A percentile compares a stretch with the other conserved stretches of the same genome.
phyloP scores from a whole-genome alignment of 2,329 filamentous ascomycete genomes.

The Sporothrix luriei region DNA sequence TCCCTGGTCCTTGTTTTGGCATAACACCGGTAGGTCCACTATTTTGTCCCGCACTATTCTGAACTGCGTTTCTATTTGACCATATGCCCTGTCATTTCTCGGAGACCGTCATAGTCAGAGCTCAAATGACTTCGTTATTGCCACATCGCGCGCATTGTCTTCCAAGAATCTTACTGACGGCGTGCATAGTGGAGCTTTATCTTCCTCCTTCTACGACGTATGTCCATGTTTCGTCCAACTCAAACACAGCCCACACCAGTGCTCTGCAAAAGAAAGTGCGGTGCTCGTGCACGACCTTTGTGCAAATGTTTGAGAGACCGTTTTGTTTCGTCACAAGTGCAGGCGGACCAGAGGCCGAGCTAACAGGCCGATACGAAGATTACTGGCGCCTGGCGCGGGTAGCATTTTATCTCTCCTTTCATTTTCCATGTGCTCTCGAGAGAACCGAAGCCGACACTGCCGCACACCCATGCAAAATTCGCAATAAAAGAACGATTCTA shows the following conservation, averaged over 20 bases:
- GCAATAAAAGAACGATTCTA: background rate
- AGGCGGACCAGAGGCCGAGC: background rate
- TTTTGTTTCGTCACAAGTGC: background rate
- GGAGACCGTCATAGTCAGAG: background rate
- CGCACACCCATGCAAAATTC: background rate
- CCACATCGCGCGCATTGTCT: constrained; percentile 15
- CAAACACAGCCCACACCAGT: background rate
- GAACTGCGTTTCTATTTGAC: constrained; percentile 1
- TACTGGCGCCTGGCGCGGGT: constrained; percentile 30
- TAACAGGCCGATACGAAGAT: background rate
- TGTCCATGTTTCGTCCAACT: background rate
- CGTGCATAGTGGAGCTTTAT: constrained; percentile 26
- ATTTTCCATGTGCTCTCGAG: background rate
- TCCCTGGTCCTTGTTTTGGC: constrained; percentile 28
- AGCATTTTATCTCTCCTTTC: background rate
- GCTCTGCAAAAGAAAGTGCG: no score
- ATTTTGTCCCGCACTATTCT: constrained; percentile 8
- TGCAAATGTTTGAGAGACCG: background rate
- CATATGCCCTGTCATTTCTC: background rate
- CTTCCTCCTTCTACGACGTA: background rate
- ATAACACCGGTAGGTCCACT: constrained; percentile 22
- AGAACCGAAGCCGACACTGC: background rate
- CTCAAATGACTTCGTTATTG: background rate
- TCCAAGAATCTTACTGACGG: constrained; percentile 25
- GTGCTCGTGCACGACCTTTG: background rate